Percentiles rank a stretch among this genome's conserved stretches.
phyloP scores from a whole-genome alignment of 345 rosid genomes.

The Corchorus capsularis region DNA sequence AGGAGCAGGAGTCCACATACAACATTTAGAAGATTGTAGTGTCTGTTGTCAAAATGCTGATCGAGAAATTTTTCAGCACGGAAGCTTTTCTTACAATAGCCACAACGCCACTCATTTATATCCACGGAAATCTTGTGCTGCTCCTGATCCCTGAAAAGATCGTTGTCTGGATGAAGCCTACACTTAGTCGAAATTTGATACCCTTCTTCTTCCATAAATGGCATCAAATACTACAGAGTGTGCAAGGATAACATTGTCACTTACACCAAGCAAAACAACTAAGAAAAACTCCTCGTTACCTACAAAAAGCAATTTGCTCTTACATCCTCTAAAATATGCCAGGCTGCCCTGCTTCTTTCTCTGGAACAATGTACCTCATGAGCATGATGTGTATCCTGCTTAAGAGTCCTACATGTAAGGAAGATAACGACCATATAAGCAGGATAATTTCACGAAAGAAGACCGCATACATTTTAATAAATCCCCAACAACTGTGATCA shows the following conservation, averaged over 20 bases:
- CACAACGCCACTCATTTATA: slow-evolving; percentile 84
- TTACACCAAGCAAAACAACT: neutral
- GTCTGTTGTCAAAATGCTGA: slow-evolving; percentile 79
- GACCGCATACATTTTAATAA: neutral
- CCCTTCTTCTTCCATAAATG: slow-evolving; percentile 73
- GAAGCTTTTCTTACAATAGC: slow-evolving; percentile 93
- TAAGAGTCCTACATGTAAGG: slow-evolving; percentile 37
- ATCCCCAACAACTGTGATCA: slow-evolving; percentile 5
- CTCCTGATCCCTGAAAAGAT: slow-evolving; percentile 90
- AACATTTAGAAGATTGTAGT: slow-evolving; percentile 71
- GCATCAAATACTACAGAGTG: slow-evolving; percentile 71
- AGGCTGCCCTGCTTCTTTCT: slow-evolving; percentile 86
- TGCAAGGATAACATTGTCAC: slow-evolving; percentile 9
- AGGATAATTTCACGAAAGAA: neutral
- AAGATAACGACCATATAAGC: slow-evolving; percentile 11
- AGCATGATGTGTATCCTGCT: slow-evolving; percentile 32
- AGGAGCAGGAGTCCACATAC: slow-evolving; percentile 54
- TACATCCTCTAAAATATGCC: slow-evolving; percentile 82
- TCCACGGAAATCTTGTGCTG: slow-evolving; percentile 77
- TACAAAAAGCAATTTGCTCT: slow-evolving; percentile 9
- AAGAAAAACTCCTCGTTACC: neutral
- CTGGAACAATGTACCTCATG: slow-evolving; percentile 88
- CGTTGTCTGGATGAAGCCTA: slow-evolving; percentile 81
- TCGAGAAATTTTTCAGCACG: slow-evolving; percentile 81
- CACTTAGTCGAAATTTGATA: slow-evolving; percentile 61